Conservation (phyloP, 306 rosid species). For the Hylodesmum podocarpum region DNA sequence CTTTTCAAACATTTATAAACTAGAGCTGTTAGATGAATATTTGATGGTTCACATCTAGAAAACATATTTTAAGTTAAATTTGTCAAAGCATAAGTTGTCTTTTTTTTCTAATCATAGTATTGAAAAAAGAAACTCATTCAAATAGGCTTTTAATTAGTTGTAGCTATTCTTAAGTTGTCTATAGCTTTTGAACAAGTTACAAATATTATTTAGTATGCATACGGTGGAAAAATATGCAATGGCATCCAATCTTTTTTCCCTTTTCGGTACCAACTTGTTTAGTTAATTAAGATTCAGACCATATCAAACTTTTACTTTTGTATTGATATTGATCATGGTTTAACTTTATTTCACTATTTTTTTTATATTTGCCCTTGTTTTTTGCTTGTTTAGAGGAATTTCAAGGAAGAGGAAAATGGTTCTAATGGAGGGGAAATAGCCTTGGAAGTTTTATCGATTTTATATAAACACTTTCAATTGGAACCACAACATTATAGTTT, state of each 20-base stretch:
- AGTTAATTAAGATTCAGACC: neutral
- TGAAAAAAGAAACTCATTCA: neutral
- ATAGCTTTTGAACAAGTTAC: neutral
- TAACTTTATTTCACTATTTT: neutral
- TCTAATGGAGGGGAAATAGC: neutral
- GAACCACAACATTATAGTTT: neutral
- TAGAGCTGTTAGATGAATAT: neutral
- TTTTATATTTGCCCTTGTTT: neutral
- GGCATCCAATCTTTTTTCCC: neutral
- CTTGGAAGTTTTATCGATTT: neutral
- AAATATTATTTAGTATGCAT: neutral
- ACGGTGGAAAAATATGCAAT: neutral
- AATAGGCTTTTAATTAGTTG: neutral
- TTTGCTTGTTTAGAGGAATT: neutral
- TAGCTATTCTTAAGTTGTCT: neutral
- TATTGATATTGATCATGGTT: neutral
- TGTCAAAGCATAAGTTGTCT: too few species aligned
- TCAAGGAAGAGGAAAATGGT: conserved; percentile 3
- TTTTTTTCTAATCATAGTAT: too few species aligned
- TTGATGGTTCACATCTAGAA: neutral
- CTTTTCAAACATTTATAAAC: neutral
- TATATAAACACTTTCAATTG: neutral
- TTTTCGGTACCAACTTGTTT: conserved; percentile 4
- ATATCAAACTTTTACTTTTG: conserved; percentile 5
- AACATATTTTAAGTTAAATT: neutral